Evolutionary conservation across 1,284 basidiomycete species (phyloP).

Genomic region (Cystobasidium pallidum): DNA sequence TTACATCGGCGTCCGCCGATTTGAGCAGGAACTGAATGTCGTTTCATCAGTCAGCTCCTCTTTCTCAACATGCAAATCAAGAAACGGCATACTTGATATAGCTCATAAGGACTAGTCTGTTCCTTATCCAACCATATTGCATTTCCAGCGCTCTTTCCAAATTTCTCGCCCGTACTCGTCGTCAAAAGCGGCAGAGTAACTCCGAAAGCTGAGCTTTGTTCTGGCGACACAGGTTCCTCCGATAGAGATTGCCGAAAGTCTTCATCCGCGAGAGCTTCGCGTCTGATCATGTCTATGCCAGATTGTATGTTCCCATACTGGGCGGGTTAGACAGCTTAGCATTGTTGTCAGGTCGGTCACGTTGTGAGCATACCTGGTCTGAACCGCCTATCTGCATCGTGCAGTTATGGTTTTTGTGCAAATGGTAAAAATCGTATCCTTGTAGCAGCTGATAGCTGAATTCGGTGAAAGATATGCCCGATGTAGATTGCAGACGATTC

Average conservation of each 20-base stretch:
- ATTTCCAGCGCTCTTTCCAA: slow-evolving; percentile 96
- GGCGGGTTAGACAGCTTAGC: neutral
- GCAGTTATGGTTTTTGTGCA: slow-evolving; percentile 72
- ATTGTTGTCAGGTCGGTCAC: slow-evolving; percentile 60
- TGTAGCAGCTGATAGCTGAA: slow-evolving; percentile 97
- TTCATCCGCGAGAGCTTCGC: slow-evolving; percentile 33
- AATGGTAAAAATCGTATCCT: slow-evolving; percentile 87
- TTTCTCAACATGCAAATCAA: neutral
- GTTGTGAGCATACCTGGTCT: slow-evolving; percentile 99
- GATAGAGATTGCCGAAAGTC: slow-evolving; percentile 41
- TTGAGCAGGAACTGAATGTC: slow-evolving; percentile 79
- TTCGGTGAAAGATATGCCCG: slow-evolving; percentile 92
- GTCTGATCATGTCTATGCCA: slow-evolving; percentile 51
- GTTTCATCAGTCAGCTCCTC: slow-evolving; percentile 10
- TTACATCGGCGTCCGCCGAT: slow-evolving; percentile 79
- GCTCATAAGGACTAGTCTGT: slow-evolving; percentile 80
- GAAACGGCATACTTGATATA: slow-evolving; percentile 74
- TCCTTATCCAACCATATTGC: slow-evolving; percentile 83
- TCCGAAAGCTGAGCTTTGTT: slow-evolving; percentile 69
- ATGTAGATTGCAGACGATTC: slow-evolving; percentile 70
- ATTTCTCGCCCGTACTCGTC: slow-evolving; percentile 86
- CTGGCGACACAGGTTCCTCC: slow-evolving; percentile 41
- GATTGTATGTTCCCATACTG: slow-evolving; percentile 40
- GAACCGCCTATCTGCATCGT: slow-evolving; percentile 91
- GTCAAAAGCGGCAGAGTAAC: slow-evolving; percentile 93